Evolutionary conservation across 2,329 filamentous ascomycete species (phyloP), one percentile per base, ranked within the genome.

Genomic region (Cordyceps farinosa): DNA sequence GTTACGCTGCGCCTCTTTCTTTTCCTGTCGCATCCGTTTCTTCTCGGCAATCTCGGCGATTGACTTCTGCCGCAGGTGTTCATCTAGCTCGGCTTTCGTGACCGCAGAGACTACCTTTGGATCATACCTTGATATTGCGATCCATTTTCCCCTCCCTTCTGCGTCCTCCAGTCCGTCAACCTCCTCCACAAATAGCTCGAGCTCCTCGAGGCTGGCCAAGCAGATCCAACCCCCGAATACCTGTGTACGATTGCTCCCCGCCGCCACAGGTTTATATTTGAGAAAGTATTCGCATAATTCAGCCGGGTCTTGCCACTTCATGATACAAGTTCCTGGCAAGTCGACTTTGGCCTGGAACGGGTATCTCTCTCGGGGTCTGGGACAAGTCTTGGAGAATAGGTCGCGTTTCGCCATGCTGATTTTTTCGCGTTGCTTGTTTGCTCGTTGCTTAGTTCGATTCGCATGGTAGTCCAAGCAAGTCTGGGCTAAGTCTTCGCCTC

Each of bases 191-290:
- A 62, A 62, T 3, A 17, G 10, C 27, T 56, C 45, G 7, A 62
- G 61, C 34, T 51, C 52, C 34, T 62, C 44, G 17, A 57, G 27
- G 36, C 61, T 62, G 8, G 61, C 52, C 52, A 57, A 45, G 52
- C 61, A 57, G 22, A 62, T 45, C 61, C 61, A 62, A 9, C 60
- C 51, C n/a, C 60, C 52, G 44, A 62, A 62, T 44, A 34, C 34
- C n/a, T 42, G 30, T 27, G 52, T 32, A 1, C 27, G 22, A 17
- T 51, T 56, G 44, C 42, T n/a, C 27, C 60, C 60, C 22, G 52
- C 52, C 17, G 61, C 61, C 34, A 62, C 52, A 13, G 52, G 52
- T 34, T 44, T 17, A n/a, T 57, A 62, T 17, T 36, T 27, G 3
- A 52, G 34, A 63, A 63, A 63, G 17, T 63, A 57, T 30, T 47